Percentiles rank a stretch among this genome's conserved stretches.
phyloP scores from a whole-genome alignment of 2,329 filamentous ascomycete genomes.

The Metarhizium anisopliae region DNA sequence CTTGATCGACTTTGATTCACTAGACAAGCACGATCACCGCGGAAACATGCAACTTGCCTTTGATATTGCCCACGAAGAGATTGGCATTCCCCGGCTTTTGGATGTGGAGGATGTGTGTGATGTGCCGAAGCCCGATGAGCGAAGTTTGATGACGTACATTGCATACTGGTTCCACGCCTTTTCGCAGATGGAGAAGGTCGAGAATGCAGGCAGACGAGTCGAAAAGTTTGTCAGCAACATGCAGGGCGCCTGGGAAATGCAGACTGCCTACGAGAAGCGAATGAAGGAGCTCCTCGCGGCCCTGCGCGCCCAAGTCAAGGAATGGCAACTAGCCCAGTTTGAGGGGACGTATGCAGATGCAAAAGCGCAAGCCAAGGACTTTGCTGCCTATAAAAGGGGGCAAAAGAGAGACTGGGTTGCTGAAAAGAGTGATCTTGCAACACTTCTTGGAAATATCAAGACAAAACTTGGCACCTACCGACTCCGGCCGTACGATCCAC shows the following conservation, averaged over 20 bases:
- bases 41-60: slow-evolving; percentile 98
- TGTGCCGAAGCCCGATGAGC: slow-evolving; percentile 90
- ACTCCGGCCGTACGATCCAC: slow-evolving; percentile 82
- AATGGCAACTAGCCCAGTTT: slow-evolving; percentile 75
- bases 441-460: slow-evolving; percentile 94
- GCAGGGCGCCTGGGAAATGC: slow-evolving; percentile 99
- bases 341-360: slow-evolving; percentile 89
- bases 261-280: slow-evolving; percentile 85
- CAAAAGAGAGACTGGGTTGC: slow-evolving; percentile 94
- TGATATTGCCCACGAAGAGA: slow-evolving; percentile 90
- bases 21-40: slow-evolving; percentile 89
- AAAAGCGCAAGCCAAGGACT: slow-evolving; percentile 74
- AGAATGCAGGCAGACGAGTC: slow-evolving; percentile 90
- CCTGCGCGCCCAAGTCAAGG: slow-evolving; percentile 62
- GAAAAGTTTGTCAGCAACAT: slow-evolving; percentile 99
- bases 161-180: slow-evolving; percentile 99
- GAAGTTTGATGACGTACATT: slow-evolving; percentile 98
- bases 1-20: slow-evolving; percentile 88
- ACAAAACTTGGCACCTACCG: slow-evolving; percentile 96
- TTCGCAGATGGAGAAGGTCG: slow-evolving; percentile 96
- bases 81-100: slow-evolving; percentile 89
- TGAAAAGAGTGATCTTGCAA: slow-evolving; percentile 92
- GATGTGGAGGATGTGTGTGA: slow-evolving; percentile 98
- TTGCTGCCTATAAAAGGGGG: slow-evolving; percentile 82
- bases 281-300: slow-evolving; percentile 74